Conservation (phyloP, 2,329 filamentous ascomycete species). For the Aspergillus sp. region DNA sequence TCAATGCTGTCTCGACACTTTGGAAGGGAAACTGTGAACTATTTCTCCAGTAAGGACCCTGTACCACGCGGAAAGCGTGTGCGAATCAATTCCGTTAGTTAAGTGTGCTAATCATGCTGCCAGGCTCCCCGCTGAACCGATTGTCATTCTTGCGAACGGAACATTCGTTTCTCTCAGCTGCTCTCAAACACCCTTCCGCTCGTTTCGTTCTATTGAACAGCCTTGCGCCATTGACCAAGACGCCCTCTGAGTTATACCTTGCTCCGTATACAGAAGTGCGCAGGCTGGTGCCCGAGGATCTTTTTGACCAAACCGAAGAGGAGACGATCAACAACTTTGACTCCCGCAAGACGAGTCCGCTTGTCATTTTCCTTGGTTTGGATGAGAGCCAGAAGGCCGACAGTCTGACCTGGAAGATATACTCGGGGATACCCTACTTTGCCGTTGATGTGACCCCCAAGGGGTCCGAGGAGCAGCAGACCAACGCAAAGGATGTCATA, state of each 20-base stretch:
- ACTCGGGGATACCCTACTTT: constrained; percentile 77
- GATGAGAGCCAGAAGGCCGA: constrained; percentile 55
- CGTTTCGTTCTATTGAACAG: constrained; percentile 72
- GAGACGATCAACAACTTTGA: constrained; percentile 68
- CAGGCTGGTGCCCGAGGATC: constrained; percentile 62
- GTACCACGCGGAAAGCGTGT: neutral
- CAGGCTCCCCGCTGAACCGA: constrained; percentile 45
- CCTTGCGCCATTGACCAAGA: constrained; percentile 64
- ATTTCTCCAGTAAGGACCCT: constrained; percentile 40
- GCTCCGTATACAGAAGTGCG: constrained; percentile 63
- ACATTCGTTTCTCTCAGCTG: constrained; percentile 41
- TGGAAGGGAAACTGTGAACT: constrained; percentile 46
- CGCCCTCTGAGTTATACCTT: constrained; percentile 58
- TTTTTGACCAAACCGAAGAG: constrained; percentile 65
- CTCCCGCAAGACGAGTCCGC: constrained; percentile 59
- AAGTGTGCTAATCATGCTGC: neutral
- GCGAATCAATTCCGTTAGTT: neutral
- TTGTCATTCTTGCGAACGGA: constrained; percentile 45
- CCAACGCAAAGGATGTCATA: constrained; percentile 52
- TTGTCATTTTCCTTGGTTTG: constrained; percentile 78
- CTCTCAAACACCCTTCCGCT: constrained; percentile 41
- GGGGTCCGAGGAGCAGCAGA: constrained; percentile 53
- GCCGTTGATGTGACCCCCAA: constrained; percentile 80
- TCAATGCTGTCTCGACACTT: constrained; percentile 47
- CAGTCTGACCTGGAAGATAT: constrained; percentile 47